Percentiles rank a stretch among this genome's conserved stretches.
These are phyloP conservation scores for Tricholoma bakamatsutake DNA, from an alignment of 768 basidiomycete species.

Conservation along the genomic window DNA sequence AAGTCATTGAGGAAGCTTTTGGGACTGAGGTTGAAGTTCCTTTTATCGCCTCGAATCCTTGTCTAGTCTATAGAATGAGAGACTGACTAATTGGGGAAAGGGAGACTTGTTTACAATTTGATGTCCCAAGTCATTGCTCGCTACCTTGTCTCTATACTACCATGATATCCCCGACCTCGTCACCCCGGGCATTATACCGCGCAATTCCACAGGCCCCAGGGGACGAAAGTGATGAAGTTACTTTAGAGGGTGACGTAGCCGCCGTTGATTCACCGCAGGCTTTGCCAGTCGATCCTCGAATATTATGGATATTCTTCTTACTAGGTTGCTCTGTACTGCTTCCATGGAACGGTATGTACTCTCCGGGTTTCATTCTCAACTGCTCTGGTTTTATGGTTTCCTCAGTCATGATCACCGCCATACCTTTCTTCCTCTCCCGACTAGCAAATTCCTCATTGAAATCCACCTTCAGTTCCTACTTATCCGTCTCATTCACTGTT, in stretches of 20 bases:
- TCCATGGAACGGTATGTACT: constrained; percentile 80
- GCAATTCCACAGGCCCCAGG: constrained; percentile 35
- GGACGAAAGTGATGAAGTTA: constrained; percentile 21
- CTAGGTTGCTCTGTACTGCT: constrained; percentile 66
- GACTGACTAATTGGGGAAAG: background rate
- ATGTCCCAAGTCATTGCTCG: background rate
- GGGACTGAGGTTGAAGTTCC: no score
- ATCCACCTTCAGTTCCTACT: constrained; percentile 58
- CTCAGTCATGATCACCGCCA: constrained; percentile 82
- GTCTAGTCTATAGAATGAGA: no score
- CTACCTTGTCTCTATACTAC: background rate
- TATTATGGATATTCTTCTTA: constrained; percentile 59
- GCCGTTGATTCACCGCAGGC: constrained; percentile 18
- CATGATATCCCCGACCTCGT: constrained; percentile 22
- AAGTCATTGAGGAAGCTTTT: no score
- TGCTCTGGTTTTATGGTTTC: background rate
- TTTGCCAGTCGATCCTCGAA: constrained; percentile 33
- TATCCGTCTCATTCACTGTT: constrained; percentile 57
- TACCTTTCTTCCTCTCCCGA: constrained; percentile 73
- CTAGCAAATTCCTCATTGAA: constrained; percentile 53
- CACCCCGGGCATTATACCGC: constrained; percentile 37
- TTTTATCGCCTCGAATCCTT: no score
- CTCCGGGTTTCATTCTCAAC: background rate
- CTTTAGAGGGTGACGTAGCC: constrained; percentile 18
- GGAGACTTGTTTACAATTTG: background rate